phyloP scores from a whole-genome alignment of 1,284 basidiomycete genomes.

The Rhodotorula sp. region DNA sequence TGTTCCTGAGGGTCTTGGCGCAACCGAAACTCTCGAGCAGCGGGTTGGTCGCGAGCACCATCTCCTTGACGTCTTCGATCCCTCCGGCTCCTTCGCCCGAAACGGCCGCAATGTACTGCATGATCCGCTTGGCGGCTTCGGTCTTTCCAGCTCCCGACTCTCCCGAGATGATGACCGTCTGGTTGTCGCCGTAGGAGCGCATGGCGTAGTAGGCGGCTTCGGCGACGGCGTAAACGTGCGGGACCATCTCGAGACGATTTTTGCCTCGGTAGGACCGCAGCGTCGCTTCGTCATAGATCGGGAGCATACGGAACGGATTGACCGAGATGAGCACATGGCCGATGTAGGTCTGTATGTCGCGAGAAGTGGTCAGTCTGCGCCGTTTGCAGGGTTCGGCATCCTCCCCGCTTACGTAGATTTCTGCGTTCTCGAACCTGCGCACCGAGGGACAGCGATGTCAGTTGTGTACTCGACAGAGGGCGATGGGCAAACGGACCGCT shows the following conservation, averaged over 20 bases:
- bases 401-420: constrained; percentile 70
- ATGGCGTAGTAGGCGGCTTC: constrained; percentile 98
- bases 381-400: neutral
- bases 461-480: neutral
- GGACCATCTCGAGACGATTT: constrained; percentile 96
- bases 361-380: neutral
- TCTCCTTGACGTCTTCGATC: constrained; percentile 97
- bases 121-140: constrained; percentile 96
- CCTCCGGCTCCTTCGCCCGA: constrained; percentile 55
- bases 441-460: neutral
- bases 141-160: constrained; percentile 98
- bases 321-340: constrained; percentile 96
- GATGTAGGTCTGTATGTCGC: constrained; percentile 74
- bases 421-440: constrained; percentile 73
- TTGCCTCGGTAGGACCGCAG: constrained; percentile 89
- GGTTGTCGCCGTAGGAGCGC: constrained; percentile 99
- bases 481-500: constrained; percentile 55
- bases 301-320: constrained; percentile 87
- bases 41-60: constrained; percentile 99
- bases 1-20: constrained; percentile 97
- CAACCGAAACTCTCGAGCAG: constrained; percentile 97
- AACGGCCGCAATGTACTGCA: constrained; percentile 99
- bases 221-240: constrained; percentile 96
- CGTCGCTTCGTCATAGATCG: constrained; percentile 86
- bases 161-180: constrained; percentile 99